These are phyloP conservation scores for Trichoderma breve DNA, from an alignment of 2,329 filamentous ascomycete species.

Conservation along the genomic window DNA sequence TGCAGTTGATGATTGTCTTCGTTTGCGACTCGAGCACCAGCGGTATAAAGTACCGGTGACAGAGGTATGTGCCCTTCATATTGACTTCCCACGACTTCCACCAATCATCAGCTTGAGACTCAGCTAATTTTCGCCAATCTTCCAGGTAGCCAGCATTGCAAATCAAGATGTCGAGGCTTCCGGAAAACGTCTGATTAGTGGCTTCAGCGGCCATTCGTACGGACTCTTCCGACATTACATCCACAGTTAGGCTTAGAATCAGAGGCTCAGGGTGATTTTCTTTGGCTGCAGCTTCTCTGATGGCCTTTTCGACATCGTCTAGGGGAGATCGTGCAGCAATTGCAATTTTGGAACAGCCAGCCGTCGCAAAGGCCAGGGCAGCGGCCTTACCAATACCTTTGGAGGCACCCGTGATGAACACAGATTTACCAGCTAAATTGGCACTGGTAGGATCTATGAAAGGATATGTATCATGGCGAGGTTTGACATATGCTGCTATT, in stretches of 20 bases:
- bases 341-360: conserved; percentile 51
- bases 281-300: conserved; percentile 33
- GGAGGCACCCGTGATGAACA: conserved; percentile 55
- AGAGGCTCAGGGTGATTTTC: conserved; percentile 23
- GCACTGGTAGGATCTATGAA: conserved; percentile 41
- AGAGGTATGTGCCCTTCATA: conserved; percentile 46
- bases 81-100: conserved; percentile 39
- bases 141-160: conserved; percentile 46
- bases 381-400: conserved; percentile 54
- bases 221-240: conserved; percentile 37
- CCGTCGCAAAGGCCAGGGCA: conserved; percentile 54
- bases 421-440: conserved; percentile 38
- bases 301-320: conserved; percentile 33
- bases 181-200: conserved; percentile 24
- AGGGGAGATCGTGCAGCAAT: conserved; percentile 53
- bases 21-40: conserved; percentile 23
- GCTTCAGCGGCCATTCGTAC: conserved; percentile 33
- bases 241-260: conserved; percentile 42
- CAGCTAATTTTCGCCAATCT: conserved; percentile 33
- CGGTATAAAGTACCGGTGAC: conserved; percentile 48
- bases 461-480: conserved; percentile 49
- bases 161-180: conserved; percentile 43
- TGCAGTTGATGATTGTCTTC: conserved; percentile 6
- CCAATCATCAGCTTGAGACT: conserved; percentile 44
- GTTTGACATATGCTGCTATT: background rate